Base-by-base conservation (phyloP, 306 rosid genomes). In the Vicia sativa region DNA sequence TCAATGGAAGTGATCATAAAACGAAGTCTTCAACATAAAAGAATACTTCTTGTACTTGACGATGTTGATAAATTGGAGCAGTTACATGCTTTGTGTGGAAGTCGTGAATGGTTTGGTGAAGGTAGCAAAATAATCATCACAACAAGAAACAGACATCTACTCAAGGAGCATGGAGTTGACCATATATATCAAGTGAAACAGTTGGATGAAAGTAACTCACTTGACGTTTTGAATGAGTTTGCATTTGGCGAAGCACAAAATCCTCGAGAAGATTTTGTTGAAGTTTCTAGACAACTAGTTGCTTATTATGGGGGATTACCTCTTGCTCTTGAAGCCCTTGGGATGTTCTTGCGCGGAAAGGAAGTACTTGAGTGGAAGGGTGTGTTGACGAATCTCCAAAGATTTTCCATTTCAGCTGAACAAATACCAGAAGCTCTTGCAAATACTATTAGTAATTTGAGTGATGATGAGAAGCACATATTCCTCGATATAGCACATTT, bases 401-500 rank as follows among this genome's bases (percentile, higher is more conserved):
- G 0, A 29, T 52, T 67, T 11, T 70, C 78, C 6, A 2, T 50
- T 53, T 8, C 3, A 66, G 3, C 12, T 52, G 3, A 43, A 67
- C 0, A 0, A 8, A 7, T 72, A 60, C 70, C 5, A 9, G 2
- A 34, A 0, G 0, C 9, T 34, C 65, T 78, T 13, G 70, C 11
- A 78, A 18, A 18, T 9, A 73, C 76, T 16, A 62, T 23, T 26
- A 45, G 64, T 12, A 52, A 71, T 28, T 48, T 79, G 53, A 12
- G 4, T 11, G 64, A 62, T 38, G 1, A 62, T n/a, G 57, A 43
- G 4, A 54, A 29, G 48, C 6, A 28, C 11, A 73, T 74, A 37
- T 79, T 79, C 13, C 65, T 63, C n/a, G 73, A 79, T 9, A 79
- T 79, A 45, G 70, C 72, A 11, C 69, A 11, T 26, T 74, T 79